A percentile compares a stretch with the other conserved stretches of the same genome.
These are phyloP conservation scores for Schrenkiella parvula DNA, from an alignment of 345 rosid genomes.

Conservation along the genomic window DNA sequence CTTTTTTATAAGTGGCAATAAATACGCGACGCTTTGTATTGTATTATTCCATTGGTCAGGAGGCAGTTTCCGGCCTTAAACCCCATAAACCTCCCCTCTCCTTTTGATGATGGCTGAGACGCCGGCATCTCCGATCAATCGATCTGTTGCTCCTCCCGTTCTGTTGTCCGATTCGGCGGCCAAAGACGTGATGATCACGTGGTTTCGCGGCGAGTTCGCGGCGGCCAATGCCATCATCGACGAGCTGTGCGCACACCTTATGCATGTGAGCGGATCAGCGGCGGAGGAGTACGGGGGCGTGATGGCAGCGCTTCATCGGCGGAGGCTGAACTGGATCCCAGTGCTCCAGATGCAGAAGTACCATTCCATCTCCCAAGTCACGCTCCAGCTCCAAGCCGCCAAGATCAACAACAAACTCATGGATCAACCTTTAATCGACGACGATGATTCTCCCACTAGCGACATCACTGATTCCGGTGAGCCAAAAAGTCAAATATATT, in stretches of 20 bases:
- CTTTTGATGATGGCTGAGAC: slow-evolving; percentile 55
- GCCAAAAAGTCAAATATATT: background rate
- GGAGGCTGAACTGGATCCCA: slow-evolving; percentile 98
- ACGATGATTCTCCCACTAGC: slow-evolving; percentile 74
- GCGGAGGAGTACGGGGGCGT: slow-evolving; percentile 57
- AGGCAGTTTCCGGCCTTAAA: slow-evolving; percentile 1
- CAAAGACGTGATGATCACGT: slow-evolving; percentile 69
- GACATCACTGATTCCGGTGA: slow-evolving; percentile 84
- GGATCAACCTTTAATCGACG: slow-evolving; percentile 9
- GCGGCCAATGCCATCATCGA: slow-evolving; percentile 97
- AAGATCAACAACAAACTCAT: slow-evolving; percentile 23
- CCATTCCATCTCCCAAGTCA: slow-evolving; percentile 74
- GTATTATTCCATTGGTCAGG: background rate
- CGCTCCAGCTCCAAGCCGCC: slow-evolving; percentile 50
- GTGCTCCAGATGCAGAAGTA: slow-evolving; percentile 93
- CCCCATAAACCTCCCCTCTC: background rate
- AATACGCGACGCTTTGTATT: slow-evolving; percentile 5
- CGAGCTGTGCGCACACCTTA: slow-evolving; percentile 74
- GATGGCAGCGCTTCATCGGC: slow-evolving; percentile 74
- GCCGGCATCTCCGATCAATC: slow-evolving; percentile 16
- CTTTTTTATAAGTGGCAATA: no score
- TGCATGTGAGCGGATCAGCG: slow-evolving; percentile 37
- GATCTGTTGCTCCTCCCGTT: slow-evolving; percentile 27
- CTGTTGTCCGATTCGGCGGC: slow-evolving; percentile 49
- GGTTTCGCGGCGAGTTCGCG: slow-evolving; percentile 94